These are phyloP conservation scores for Fusarium compactum DNA, from an alignment of 2,329 filamentous ascomycete species.

Conservation along the genomic window DNA sequence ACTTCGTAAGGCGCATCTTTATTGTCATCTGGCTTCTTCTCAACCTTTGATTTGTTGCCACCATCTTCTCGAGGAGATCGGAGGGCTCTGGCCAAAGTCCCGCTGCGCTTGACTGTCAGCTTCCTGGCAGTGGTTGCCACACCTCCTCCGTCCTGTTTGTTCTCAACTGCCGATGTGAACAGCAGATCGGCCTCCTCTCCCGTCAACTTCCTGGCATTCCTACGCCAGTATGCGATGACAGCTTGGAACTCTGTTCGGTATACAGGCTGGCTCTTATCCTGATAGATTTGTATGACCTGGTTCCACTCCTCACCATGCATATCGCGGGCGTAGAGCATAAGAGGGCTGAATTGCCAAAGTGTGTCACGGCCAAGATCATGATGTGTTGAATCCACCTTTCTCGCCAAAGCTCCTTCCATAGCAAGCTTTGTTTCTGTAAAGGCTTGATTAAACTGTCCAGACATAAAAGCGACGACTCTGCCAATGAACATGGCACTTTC, in stretches of 20 bases:
- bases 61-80: slow-evolving; percentile 76
- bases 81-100: slow-evolving; percentile 82
- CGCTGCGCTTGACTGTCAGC: slow-evolving; percentile 92
- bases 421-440: slow-evolving; percentile 76
- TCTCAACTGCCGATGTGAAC: slow-evolving; percentile 87
- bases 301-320: slow-evolving; percentile 87
- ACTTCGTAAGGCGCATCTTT: slow-evolving; percentile 82
- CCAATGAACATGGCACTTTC: slow-evolving; percentile 83
- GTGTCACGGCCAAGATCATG: slow-evolving; percentile 78
- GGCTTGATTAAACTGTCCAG: slow-evolving; percentile 80
- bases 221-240: slow-evolving; percentile 82
- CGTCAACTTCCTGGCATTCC: slow-evolving; percentile 77
- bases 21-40: slow-evolving; percentile 71
- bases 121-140: slow-evolving; percentile 81
- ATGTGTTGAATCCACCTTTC: slow-evolving; percentile 77
- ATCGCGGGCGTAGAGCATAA: slow-evolving; percentile 90
- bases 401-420: slow-evolving; percentile 69
- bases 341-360: slow-evolving; percentile 88
- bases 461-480: slow-evolving; percentile 84
- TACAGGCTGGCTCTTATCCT: slow-evolving; percentile 78
- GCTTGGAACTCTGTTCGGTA: slow-evolving; percentile 88
- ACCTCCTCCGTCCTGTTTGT: slow-evolving; percentile 84
- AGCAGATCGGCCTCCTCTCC: slow-evolving; percentile 85
- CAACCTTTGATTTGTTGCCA: slow-evolving; percentile 60
- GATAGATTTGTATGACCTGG: slow-evolving; percentile 81